Evolutionary conservation across 1,139 yeast genomes (phyloP).

Genomic region (Kluyveromyces sp.): DNA sequence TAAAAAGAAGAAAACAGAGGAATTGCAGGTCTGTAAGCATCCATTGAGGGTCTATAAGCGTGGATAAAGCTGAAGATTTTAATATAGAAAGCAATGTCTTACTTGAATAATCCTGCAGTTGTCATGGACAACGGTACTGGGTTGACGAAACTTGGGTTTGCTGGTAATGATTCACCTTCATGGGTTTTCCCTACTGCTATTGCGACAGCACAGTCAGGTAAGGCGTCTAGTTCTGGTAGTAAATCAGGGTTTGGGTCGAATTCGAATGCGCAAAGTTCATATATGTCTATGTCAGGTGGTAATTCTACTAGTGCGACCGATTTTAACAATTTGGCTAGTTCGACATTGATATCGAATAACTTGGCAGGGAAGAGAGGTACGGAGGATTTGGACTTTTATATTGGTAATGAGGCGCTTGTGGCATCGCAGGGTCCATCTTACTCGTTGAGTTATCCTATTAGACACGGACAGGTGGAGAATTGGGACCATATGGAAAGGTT

Average conservation of each 20-base stretch:
- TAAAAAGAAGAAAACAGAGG: not conserved
- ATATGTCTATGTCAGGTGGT: conserved; percentile 26
- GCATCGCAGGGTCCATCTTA: conserved; percentile 90
- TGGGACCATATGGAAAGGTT: conserved; percentile 99
- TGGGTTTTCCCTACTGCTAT: conserved; percentile 97
- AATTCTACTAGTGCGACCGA: conserved; percentile 31
- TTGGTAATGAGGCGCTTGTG: conserved; percentile 89
- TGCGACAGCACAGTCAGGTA: conserved; percentile 48
- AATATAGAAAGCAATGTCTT: conserved; percentile 27
- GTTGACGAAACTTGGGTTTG: conserved; percentile 91
- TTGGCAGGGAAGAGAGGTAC: conserved; percentile 76
- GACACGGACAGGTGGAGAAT: conserved; percentile 96
- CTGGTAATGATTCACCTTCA: conserved; percentile 97
- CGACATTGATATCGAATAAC: conserved; percentile 37
- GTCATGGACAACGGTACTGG: conserved; percentile 97
- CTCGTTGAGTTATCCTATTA: conserved; percentile 83
- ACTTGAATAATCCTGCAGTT: conserved; percentile 76
- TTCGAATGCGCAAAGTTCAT: conserved; percentile 21
- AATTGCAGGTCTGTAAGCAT: not conserved
- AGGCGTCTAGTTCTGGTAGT: conserved; percentile 28
- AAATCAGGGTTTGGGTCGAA: conserved; percentile 11
- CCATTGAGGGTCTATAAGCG: not conserved
- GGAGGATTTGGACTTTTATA: conserved; percentile 89
- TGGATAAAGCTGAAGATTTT: not conserved
- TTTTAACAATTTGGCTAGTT: conserved; percentile 24